Evolutionary conservation across 306 rosid genomes (phyloP).

Genomic region (Fagus sylvatica): DNA sequence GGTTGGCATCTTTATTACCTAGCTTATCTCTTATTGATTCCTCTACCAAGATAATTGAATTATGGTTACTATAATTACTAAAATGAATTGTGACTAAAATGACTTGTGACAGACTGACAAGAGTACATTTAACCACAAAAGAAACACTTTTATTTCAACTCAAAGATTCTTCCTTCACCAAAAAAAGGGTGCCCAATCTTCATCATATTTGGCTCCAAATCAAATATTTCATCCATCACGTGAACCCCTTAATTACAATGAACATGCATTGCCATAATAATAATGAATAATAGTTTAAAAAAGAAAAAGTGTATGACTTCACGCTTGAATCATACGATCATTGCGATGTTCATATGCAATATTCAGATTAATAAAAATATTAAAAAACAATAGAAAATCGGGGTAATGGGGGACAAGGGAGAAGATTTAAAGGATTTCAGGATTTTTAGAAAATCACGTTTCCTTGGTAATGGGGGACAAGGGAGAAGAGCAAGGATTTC

Average conservation of each 20-base stretch:
- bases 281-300: background rate
- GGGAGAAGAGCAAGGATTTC: slow-evolving; percentile 3
- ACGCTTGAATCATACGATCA: background rate
- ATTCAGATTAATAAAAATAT: no score
- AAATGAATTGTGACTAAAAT: background rate
- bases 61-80: background rate
- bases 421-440: background rate
- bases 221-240: background rate
- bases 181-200: background rate
- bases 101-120: background rate
- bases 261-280: background rate
- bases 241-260: background rate
- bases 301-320: background rate
- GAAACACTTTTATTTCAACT: background rate
- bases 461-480: slow-evolving; percentile 13
- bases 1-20: background rate
- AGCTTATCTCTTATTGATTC: no score
- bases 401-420: slow-evolving; percentile 14
- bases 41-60: no score
- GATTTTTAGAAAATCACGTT: no score
- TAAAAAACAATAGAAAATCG: background rate
- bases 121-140: background rate
- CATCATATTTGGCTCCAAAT: background rate
- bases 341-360: no score
- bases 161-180: background rate